Conservation (phyloP, 371 early-diverging fungal species). For the Mortierella sp. region DNA sequence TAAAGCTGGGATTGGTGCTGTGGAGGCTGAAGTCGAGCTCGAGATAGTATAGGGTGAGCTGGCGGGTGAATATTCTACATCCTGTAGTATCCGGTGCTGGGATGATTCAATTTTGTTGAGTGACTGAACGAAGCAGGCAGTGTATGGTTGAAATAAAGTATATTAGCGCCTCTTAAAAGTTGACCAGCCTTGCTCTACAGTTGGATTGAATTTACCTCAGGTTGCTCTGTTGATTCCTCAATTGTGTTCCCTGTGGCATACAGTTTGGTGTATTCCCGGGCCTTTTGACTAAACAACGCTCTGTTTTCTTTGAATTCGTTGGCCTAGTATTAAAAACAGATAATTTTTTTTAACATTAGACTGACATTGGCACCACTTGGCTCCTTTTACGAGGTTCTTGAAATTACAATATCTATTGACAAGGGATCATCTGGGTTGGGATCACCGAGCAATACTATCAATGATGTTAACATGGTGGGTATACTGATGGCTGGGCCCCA, state of each 20-base stretch:
- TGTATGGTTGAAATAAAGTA: no score
- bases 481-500: constrained; percentile 53
- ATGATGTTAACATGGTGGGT: constrained; percentile 32
- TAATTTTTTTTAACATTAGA: not conserved
- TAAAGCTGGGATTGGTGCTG: not conserved
- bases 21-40: not conserved
- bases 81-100: no score
- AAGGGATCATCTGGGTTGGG: constrained; percentile 59
- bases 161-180: no score
- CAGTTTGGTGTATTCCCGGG: constrained; percentile 30
- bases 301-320: constrained; percentile 48
- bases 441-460: constrained; percentile 38
- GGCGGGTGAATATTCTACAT: not conserved
- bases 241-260: constrained; percentile 29
- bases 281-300: constrained; percentile 35
- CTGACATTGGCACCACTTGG: not conserved
- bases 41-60: not conserved
- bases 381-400: not conserved
- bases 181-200: no score
- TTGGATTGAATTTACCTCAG: no score
- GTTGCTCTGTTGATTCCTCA: not conserved
- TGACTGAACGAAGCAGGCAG: no score
- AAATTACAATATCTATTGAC: constrained; percentile 40
- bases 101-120: no score
- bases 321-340: constrained; percentile 35